phyloP scores from a whole-genome alignment of 306 rosid species.

The Quercus berberidifolia region DNA sequence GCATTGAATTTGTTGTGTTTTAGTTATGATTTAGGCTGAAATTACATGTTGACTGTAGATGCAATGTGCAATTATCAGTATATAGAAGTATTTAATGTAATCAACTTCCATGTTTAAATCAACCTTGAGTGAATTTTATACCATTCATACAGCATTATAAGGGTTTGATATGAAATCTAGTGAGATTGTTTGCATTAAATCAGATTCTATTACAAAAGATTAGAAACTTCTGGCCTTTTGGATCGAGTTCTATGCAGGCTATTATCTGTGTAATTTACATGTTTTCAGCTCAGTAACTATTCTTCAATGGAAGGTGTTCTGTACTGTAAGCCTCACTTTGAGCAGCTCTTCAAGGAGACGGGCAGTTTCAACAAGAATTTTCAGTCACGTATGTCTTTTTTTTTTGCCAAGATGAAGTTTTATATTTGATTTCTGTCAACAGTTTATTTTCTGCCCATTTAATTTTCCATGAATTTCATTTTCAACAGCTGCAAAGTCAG shows the following conservation, averaged over 20 bases:
- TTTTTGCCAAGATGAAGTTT: constrained; percentile 8
- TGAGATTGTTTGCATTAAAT: neutral
- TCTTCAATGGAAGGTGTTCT: constrained; percentile 97
- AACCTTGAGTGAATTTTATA: neutral
- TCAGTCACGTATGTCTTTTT: constrained; percentile 61
- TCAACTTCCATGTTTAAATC: neutral
- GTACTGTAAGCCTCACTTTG: constrained; percentile 90
- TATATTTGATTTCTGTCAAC: constrained; percentile 8
- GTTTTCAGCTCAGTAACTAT: constrained; percentile 83
- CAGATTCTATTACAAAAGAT: neutral
- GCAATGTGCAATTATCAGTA: neutral
- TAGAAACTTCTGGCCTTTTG: constrained; percentile 9
- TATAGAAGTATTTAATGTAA: neutral
- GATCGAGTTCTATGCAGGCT: constrained; percentile 1
- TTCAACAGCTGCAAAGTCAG: constrained; percentile 79
- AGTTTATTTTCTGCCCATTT: constrained; percentile 18
- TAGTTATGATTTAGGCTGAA: neutral
- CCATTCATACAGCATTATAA: neutral
- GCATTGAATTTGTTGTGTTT: constrained; percentile 10
- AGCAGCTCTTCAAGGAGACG: constrained; percentile 91
- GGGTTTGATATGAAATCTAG: neutral
- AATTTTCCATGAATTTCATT: constrained; percentile 36
- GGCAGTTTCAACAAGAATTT: constrained; percentile 85
- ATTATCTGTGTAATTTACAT: constrained; percentile 11
- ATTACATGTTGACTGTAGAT: neutral